Evolutionary conservation across 805 yeast species (phyloP), one percentile per base, ranked within the genome.

Genomic region (Nakazawaea pomicola): DNA sequence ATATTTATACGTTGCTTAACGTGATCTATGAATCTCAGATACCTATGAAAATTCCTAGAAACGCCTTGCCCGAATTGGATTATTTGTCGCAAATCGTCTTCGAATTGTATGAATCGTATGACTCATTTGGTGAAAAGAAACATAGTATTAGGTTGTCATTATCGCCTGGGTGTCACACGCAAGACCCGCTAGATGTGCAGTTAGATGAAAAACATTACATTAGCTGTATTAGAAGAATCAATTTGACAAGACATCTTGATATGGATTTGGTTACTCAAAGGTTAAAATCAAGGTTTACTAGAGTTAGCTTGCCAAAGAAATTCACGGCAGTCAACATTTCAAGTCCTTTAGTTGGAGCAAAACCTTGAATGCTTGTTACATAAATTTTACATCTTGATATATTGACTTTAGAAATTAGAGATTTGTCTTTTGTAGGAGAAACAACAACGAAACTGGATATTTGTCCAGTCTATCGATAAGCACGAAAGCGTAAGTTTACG

Each of bases 91-190:
- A 93, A 58, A 89, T 93, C 51, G 84, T 82, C 8, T 93, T 93
- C 64, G 99, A 93, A 60, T 65, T 93, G 20, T 93, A 89, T 60
- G 98, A 93, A 60, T 79, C 78, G 23, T 93, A 85, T 49, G 72
- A 76, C 27, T 67, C 73, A 28, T 68, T 74, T 8, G 81, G 83
- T 7, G 80, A 78, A 40, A 86, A 87, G 61, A 83, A 85, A 54
- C 96, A 91, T 58, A 83, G 96, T 4, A 83, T 93, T 42, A 74
- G 98, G 54, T 72, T 93, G 46, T 83, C 91, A n/a, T 71, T 93
- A 51, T 85, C 96, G 4, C 98, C 99, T 1, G 99, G 99, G 16
- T 93, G 99, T 62, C 97, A 93, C 63, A 90, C 98, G 0, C 95
- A 89, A 55, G 96, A 91, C 61, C 99, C 99, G 20, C 71, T 93